Conservation (phyloP, 2,329 filamentous ascomycete genomes). For the Colletotrichum karsti region DNA sequence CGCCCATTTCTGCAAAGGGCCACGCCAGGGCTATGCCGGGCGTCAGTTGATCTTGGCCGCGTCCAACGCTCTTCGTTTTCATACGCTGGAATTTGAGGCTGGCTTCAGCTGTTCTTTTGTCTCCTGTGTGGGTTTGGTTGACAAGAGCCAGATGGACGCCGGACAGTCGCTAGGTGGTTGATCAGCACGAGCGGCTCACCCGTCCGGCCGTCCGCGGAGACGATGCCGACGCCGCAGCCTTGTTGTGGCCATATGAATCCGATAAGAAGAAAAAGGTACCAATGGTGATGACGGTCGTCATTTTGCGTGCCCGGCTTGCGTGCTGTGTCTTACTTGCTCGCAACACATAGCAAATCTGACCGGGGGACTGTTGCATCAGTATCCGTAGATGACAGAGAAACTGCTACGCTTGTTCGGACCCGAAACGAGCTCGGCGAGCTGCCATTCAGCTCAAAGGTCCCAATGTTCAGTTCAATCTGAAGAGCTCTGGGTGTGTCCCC, state of each 20-base stretch:
- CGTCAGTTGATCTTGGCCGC: background rate
- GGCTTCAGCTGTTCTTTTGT: too few species aligned
- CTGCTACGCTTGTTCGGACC: background rate
- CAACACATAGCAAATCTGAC: background rate
- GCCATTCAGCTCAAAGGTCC: constrained; percentile 3
- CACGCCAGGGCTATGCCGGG: background rate
- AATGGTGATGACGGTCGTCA: background rate
- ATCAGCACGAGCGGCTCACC: constrained; percentile 3
- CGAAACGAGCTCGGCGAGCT: background rate
- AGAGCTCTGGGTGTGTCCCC: constrained; percentile 18
- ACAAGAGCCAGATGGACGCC: background rate
- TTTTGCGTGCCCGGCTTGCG: background rate
- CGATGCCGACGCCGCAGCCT: constrained; percentile 6
- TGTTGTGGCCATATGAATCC: background rate
- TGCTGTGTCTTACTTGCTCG: constrained; percentile 3
- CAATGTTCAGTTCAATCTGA: background rate
- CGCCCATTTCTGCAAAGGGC: background rate
- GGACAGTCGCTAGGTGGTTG: background rate
- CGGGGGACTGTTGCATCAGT: background rate
- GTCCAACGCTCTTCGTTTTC: background rate
- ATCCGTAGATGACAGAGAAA: too few species aligned
- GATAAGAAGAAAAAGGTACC: background rate
- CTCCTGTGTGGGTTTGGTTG: background rate
- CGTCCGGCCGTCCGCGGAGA: constrained; percentile 5
- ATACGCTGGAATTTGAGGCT: background rate